phyloP scores from a whole-genome alignment of 1,284 basidiomycete genomes.

The Cryptococcus depauperatus region DNA sequence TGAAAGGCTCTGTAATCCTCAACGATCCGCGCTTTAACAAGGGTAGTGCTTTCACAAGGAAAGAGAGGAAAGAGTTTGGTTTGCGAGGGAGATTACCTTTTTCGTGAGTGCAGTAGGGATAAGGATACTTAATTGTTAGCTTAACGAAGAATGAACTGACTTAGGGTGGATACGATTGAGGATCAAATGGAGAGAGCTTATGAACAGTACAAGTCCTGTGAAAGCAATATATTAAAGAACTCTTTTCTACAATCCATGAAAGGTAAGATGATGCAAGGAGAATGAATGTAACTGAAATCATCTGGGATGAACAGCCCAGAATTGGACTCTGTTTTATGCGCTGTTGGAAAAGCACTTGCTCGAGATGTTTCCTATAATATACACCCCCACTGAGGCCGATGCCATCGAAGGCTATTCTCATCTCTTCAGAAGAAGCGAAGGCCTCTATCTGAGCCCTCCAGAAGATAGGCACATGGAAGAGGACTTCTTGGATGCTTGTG shows the following conservation, averaged over 20 bases:
- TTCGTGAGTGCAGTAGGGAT: constrained; percentile 17
- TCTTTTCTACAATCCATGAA: constrained; percentile 60
- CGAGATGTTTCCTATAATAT: constrained; percentile 63
- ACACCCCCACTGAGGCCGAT: constrained; percentile 55
- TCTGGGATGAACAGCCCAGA: no score
- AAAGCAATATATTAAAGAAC: constrained; percentile 57
- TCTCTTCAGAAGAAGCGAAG: constrained; percentile 55
- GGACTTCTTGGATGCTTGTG: constrained; percentile 35
- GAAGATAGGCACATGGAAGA: constrained; percentile 28
- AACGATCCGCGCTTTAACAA: constrained; percentile 52
- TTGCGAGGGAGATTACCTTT: constrained; percentile 60
- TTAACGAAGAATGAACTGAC: no score
- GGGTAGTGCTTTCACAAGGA: constrained; percentile 59
- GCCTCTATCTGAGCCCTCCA: constrained; percentile 30
- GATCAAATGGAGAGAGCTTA: constrained; percentile 64
- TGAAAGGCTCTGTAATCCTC: constrained; percentile 57
- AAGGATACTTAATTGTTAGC: not conserved
- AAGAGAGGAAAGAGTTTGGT: constrained; percentile 61
- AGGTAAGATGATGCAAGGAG: constrained; percentile 27
- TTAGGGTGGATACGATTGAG: constrained; percentile 59
- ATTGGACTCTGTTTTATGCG: constrained; percentile 65
- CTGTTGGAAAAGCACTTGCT: constrained; percentile 54
- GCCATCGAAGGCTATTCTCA: constrained; percentile 74
- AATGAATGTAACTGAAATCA: not conserved
- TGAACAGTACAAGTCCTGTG: constrained; percentile 46